Conservation (phyloP, 164 flowering plant genomes). For the Hamamelis virginiana region DNA sequence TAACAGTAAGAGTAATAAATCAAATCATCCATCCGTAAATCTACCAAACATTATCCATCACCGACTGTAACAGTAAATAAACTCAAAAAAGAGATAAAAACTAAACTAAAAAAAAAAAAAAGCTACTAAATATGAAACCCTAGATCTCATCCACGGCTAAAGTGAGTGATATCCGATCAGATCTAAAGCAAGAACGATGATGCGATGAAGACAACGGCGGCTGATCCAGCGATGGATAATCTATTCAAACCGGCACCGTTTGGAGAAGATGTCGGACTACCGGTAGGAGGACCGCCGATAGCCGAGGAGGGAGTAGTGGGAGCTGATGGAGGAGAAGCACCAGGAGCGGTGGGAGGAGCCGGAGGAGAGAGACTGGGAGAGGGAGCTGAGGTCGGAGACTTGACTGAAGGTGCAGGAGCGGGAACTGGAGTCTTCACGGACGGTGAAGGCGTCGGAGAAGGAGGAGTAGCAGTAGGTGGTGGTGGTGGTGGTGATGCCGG, state of each 20-base stretch:
- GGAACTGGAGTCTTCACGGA: slow-evolving; percentile 2
- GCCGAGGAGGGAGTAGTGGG: slow-evolving; percentile 8
- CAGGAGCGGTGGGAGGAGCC: slow-evolving; percentile 17
- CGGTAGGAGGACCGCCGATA: slow-evolving; percentile 15
- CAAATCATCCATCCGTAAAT: not conserved
- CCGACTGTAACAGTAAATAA: not conserved
- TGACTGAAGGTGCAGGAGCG: slow-evolving; percentile 1
- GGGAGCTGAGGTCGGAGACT: not conserved
- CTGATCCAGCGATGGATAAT: slow-evolving; percentile 23
- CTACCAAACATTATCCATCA: not conserved
- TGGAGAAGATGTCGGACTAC: slow-evolving; percentile 3
- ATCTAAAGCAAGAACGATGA: slow-evolving; percentile 36
- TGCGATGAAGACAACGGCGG: slow-evolving; percentile 14
- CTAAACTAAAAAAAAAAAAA: not conserved
- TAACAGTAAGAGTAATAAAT: not conserved
- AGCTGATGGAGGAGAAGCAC: slow-evolving; percentile 10
- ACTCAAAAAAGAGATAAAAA: not conserved
- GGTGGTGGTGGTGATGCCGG: not conserved
- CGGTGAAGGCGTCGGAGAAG: slow-evolving; percentile 8
- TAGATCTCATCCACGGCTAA: not conserved
- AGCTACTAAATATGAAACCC: slow-evolving; percentile 7
- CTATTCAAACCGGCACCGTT: slow-evolving; percentile 22
- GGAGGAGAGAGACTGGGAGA: slow-evolving; percentile 19
- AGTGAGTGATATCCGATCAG: not conserved
- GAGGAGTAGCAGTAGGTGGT: too few relatives aligned